A percentile compares a stretch with the other conserved stretches of the same genome.
Evolutionary conservation across 2,329 filamentous ascomycete genomes (phyloP).

Genomic region (Cercospora sp.): DNA sequence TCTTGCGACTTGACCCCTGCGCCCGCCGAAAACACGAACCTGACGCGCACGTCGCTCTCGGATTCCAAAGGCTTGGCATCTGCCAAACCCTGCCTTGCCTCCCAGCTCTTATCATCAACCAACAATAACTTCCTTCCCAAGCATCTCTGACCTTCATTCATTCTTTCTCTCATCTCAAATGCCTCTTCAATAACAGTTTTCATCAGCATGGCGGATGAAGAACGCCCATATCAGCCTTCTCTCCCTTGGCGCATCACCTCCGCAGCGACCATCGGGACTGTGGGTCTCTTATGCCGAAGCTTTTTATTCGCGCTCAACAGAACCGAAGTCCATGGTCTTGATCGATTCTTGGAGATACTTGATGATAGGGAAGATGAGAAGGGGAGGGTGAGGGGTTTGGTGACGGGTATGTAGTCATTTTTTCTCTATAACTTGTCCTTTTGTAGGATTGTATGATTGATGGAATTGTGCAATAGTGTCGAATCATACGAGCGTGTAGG

Average conservation of each 20-base stretch:
- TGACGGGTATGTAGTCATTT: conserved; percentile 65
- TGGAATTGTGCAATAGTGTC: conserved; percentile 60
- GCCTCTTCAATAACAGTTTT: background rate
- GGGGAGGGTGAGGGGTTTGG: conserved; percentile 70
- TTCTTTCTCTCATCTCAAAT: background rate
- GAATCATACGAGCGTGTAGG: background rate
- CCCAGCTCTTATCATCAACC: background rate
- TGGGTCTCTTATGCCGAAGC: conserved; percentile 67
- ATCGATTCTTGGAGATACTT: conserved; percentile 71
- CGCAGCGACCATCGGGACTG: conserved; percentile 71
- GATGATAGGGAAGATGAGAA: conserved; percentile 70
- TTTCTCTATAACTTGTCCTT: background rate
- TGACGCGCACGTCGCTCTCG: background rate
- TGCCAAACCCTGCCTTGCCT: background rate
- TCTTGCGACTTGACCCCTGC: background rate
- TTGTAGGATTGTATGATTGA: background rate
- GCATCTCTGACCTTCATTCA: background rate
- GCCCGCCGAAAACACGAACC: background rate
- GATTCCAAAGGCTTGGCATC: background rate
- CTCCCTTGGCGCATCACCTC: conserved; percentile 73
- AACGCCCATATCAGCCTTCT: conserved; percentile 56
- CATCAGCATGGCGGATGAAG: conserved; percentile 44
- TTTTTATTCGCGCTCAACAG: conserved; percentile 76
- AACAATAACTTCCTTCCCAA: background rate
- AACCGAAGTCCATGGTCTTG: conserved; percentile 74